Percentiles rank a stretch among this genome's conserved stretches.
Conservation (phyloP, 2,329 filamentous ascomycete genomes). For the Ascochyta fabae region DNA sequence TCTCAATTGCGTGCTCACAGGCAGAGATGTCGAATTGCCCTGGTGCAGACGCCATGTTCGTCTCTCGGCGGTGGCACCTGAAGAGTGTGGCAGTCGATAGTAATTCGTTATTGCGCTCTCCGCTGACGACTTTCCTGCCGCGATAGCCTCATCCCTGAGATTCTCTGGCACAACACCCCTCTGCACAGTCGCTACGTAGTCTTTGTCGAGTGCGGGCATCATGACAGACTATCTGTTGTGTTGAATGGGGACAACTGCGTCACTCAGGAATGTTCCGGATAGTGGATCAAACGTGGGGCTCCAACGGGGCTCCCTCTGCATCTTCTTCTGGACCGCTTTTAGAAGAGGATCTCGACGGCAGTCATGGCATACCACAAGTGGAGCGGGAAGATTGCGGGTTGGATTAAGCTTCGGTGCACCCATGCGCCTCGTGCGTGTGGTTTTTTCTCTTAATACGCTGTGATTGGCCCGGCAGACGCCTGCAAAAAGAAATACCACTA, state of each 20-base stretch:
- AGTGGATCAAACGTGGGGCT: conserved; percentile 11
- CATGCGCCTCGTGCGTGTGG: neutral
- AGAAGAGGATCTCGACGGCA: conserved; percentile 9
- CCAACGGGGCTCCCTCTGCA: conserved; percentile 8
- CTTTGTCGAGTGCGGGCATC: no score
- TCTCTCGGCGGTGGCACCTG: conserved; percentile 6
- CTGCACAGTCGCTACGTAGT: neutral
- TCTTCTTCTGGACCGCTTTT: conserved; percentile 15
- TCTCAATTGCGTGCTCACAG: conserved; percentile 45
- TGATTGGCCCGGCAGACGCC: no score
- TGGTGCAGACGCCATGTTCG: conserved; percentile 11
- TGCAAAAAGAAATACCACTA: neutral
- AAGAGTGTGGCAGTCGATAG: neutral
- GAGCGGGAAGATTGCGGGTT: conserved; percentile 8
- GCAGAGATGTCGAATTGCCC: conserved; percentile 41
- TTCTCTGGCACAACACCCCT: neutral
- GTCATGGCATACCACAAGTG: neutral
- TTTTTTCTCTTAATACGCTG: neutral
- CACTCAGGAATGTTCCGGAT: conserved; percentile 14
- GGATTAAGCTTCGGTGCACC: conserved; percentile 1
- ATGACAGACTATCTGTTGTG: neutral
- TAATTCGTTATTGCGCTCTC: conserved; percentile 7
- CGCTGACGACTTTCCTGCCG: conserved; percentile 12
- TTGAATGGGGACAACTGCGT: conserved; percentile 9
- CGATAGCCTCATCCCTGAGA: neutral